phyloP scores from a whole-genome alignment of 805 yeast species.

The Jamesozyma hellenica region DNA sequence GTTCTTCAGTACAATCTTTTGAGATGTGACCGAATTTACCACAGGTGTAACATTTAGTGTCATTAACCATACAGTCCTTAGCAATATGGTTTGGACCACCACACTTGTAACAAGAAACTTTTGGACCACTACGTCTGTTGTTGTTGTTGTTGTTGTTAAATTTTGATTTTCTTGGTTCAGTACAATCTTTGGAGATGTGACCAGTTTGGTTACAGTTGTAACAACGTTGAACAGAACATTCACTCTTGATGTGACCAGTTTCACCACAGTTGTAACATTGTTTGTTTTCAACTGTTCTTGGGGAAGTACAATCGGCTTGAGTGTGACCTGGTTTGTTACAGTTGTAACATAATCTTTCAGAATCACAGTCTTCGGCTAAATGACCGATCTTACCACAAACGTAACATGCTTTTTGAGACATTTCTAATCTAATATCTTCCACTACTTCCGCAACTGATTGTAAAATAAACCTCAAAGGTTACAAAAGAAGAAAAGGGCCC shows the following conservation, averaged over 20 bases:
- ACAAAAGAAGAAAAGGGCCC: not conserved
- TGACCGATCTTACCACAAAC: constrained; percentile 91
- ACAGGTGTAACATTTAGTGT: constrained; percentile 82
- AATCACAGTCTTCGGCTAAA: constrained; percentile 81
- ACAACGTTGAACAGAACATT: constrained; percentile 70
- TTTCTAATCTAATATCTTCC: constrained; percentile 2
- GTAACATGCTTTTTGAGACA: constrained; percentile 70
- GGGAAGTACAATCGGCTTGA: constrained; percentile 79
- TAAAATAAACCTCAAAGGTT: not conserved
- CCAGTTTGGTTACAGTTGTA: constrained; percentile 72
- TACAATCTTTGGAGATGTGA: constrained; percentile 73
- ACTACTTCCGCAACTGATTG: constrained; percentile 1
- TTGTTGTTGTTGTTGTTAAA: constrained; percentile 9
- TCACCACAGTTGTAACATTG: constrained; percentile 92
- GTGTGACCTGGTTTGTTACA: constrained; percentile 86
- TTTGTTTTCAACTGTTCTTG: constrained; percentile 74
- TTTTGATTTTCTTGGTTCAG: constrained; percentile 34
- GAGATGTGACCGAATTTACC: constrained; percentile 86
- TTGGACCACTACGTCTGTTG: constrained; percentile 6
- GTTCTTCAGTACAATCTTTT: constrained; percentile 60
- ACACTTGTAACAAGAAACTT: constrained; percentile 68
- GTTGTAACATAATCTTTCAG: constrained; percentile 84
- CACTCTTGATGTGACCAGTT: constrained; percentile 79
- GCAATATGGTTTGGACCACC: constrained; percentile 93
- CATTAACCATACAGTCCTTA: constrained; percentile 72